Conservation (phyloP, 257 asterid species). For the Primulina tabacum region DNA sequence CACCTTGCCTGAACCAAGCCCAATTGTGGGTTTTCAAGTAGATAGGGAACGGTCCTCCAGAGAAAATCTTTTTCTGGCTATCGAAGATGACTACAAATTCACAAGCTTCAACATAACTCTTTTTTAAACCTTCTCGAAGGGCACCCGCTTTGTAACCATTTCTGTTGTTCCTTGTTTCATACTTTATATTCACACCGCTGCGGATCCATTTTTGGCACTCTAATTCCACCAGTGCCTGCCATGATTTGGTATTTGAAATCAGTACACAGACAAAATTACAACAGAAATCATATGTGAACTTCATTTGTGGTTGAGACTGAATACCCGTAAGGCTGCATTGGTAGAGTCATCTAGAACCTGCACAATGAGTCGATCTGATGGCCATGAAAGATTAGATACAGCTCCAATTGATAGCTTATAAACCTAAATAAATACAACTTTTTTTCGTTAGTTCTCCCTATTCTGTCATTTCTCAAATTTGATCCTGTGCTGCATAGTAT, state of each 20-base stretch:
- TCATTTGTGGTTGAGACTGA: slow-evolving; percentile 9
- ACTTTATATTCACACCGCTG: slow-evolving; percentile 68
- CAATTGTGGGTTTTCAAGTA: slow-evolving; percentile 71
- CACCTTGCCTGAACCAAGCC: slow-evolving; percentile 97
- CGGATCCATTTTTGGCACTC: slow-evolving; percentile 71
- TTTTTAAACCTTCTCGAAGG: slow-evolving; percentile 79
- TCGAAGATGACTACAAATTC: slow-evolving; percentile 84
- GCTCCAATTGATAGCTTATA: slow-evolving; percentile 27
- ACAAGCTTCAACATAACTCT: slow-evolving; percentile 69
- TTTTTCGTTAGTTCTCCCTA: not conserved
- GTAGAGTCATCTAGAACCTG: slow-evolving; percentile 27
- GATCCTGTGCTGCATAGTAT: not conserved
- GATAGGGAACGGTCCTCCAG: slow-evolving; percentile 80
- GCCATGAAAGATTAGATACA: slow-evolving; percentile 21
- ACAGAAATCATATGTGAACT: slow-evolving; percentile 5
- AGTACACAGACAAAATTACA: slow-evolving; percentile 6
- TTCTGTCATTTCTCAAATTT: not conserved
- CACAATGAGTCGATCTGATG: slow-evolving; percentile 24
- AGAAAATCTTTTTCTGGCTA: slow-evolving; percentile 82
- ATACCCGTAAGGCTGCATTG: slow-evolving; percentile 19
- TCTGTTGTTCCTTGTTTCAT: slow-evolving; percentile 88
- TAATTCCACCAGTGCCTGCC: slow-evolving; percentile 61
- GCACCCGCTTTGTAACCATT: slow-evolving; percentile 95
- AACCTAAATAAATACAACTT: slow-evolving; percentile 1
- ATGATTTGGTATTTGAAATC: slow-evolving; percentile 17